phyloP scores from a whole-genome alignment of 768 basidiomycete genomes.

The Hypsizygus marmoreus region DNA sequence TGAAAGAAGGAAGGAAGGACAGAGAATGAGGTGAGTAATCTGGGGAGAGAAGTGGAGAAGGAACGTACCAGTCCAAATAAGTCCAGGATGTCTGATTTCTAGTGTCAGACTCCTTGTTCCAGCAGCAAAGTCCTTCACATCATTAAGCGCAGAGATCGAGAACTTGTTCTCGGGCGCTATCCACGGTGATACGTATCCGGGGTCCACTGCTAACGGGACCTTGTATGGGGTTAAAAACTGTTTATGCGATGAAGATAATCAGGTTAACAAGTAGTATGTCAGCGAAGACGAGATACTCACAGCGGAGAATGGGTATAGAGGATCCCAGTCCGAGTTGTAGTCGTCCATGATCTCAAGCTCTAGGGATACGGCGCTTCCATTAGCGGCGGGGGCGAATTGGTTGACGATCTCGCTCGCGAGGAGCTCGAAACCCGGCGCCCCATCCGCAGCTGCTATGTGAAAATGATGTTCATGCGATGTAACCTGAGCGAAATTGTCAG shows the following conservation, averaged over 20 bases:
- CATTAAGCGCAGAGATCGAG: constrained; percentile 58
- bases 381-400: constrained; percentile 53
- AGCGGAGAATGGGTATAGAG: constrained; percentile 77
- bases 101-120: constrained; percentile 72
- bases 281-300: constrained; percentile 38
- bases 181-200: constrained; percentile 55
- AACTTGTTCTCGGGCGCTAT: constrained; percentile 40
- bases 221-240: constrained; percentile 87
- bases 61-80: constrained; percentile 79
- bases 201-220: constrained; percentile 59
- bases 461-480: constrained; percentile 71
- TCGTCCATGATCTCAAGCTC: constrained; percentile 64
- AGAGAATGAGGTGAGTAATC: not conserved
- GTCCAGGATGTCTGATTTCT: constrained; percentile 71
- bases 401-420: constrained; percentile 64
- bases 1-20: not conserved
- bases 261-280: not conserved
- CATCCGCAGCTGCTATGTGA: constrained; percentile 82
- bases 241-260: constrained; percentile 16
- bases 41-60: not conserved
- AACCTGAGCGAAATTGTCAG: constrained; percentile 44
- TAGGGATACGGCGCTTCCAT: constrained; percentile 23
- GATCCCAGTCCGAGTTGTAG: constrained; percentile 87
- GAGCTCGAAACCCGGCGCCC: constrained; percentile 70
- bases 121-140: constrained; percentile 51